Conservation (phyloP, 306 rosid species). For the Prunus fruticosa region DNA sequence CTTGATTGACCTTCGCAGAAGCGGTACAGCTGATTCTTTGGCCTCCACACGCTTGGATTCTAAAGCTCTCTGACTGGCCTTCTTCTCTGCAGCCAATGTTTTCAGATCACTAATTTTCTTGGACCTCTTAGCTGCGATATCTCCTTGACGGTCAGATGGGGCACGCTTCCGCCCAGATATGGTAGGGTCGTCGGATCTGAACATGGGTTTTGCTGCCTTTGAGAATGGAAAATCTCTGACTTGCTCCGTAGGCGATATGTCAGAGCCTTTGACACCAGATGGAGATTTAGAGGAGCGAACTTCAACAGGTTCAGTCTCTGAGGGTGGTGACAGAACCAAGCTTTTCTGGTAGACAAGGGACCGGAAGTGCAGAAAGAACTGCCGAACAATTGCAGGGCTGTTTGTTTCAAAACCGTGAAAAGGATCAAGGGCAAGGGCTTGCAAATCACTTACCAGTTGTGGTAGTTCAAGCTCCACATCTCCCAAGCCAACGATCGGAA, state of each 20-base stretch:
- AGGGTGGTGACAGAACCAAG: slow-evolving; percentile 50
- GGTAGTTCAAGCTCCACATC: slow-evolving; percentile 49
- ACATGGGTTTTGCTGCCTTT: slow-evolving; percentile 56
- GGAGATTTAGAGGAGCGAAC: slow-evolving; percentile 37
- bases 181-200: slow-evolving; percentile 67
- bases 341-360: slow-evolving; percentile 87
- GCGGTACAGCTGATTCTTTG: slow-evolving; percentile 45
- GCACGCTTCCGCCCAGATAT: slow-evolving; percentile 79
- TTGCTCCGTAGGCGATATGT: slow-evolving; percentile 38
- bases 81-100: slow-evolving; percentile 65
- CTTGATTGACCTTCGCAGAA: slow-evolving; percentile 34
- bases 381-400: slow-evolving; percentile 44
- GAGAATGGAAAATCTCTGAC: slow-evolving; percentile 41
- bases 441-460: slow-evolving; percentile 65
- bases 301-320: slow-evolving; percentile 58
- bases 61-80: slow-evolving; percentile 41
- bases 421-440: slow-evolving; percentile 85
- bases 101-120: slow-evolving; percentile 73
- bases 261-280: slow-evolving; percentile 34
- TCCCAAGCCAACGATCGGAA: slow-evolving; percentile 23
- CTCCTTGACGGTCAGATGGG: slow-evolving; percentile 91
- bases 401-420: slow-evolving; percentile 60
- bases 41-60: slow-evolving; percentile 59
- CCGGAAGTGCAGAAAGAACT: slow-evolving; percentile 76
- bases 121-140: slow-evolving; percentile 73